Evolutionary conservation across 2,329 filamentous ascomycete species (phyloP), one percentile per base, ranked within the genome.

Genomic region (Ophiocordyceps robertsii): DNA sequence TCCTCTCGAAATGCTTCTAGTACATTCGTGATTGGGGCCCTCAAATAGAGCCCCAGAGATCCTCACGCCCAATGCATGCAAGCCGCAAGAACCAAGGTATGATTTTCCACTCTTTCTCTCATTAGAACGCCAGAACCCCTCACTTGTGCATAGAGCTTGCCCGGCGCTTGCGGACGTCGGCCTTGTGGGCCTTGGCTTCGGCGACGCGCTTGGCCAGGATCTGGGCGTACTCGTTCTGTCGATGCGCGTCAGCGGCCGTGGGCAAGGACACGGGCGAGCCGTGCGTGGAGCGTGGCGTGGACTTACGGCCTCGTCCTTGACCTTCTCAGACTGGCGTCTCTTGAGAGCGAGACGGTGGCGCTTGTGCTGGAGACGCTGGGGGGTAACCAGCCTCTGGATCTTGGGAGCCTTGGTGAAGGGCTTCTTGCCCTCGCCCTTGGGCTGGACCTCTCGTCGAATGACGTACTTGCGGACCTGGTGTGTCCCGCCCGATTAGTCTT

Each of bases 311-410:
- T 94, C 90, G 67, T 98, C 92, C 82, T 95, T 95, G 75, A 87
- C 80, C 72, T 89, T 84, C 78, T 98, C 92, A 63, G 89, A 74
- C 66, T 88, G 86, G 71, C 92, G 90, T 70, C 90, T 87, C 88
- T 98, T 98, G 74, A 98, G 84, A 63, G 92, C 90, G 63, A 93
- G 75, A 60, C 89, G 80, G 79, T 96, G 92, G 64, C 92, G 88
- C 86, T 96, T 98, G 84, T 95, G 92, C 81, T 98, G 92, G 66
- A 98, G 88, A 70, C 92, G 92, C 77, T 96, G 92, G 69, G 92
- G 92, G 64, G 92, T 98, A 62, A 98, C 88, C 61, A 98, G 87
- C 69, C 92, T 87, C 82, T 98, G 92, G 75, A 98, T 98, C 80
- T 90, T 93, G 70, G 92, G 92, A 62, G 92, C 92, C 86, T 98